These are phyloP conservation scores for Lenzites betulinus DNA, from an alignment of 768 basidiomycete species.

Conservation along the genomic window DNA sequence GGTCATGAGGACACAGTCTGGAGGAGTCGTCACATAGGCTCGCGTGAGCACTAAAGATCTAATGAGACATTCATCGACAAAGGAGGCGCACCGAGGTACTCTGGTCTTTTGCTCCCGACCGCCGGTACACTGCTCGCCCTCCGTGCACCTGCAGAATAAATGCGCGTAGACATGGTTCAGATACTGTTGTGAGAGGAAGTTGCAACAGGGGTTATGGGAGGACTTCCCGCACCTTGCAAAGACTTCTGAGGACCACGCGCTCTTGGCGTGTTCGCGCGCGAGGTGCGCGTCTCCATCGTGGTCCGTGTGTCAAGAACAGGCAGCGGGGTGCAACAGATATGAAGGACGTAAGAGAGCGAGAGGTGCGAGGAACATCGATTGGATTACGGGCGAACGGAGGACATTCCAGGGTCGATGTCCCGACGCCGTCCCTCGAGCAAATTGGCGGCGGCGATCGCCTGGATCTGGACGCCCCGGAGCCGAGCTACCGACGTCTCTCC, in stretches of 20 bases:
- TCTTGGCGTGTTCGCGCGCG: constrained; percentile 16
- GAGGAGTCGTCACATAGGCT: background rate
- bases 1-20: constrained; percentile 17
- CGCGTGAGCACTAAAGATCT: background rate
- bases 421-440: constrained; percentile 7
- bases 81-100: constrained; percentile 14
- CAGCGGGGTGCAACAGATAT: background rate
- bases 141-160: background rate
- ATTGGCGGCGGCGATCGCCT: constrained; percentile 11
- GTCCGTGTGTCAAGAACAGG: background rate
- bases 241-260: constrained; percentile 1
- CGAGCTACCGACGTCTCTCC: background rate
- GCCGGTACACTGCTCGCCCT: constrained; percentile 22
- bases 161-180: background rate
- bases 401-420: constrained; percentile 10
- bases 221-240: constrained; percentile 7
- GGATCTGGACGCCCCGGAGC: constrained; percentile 10
- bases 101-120: constrained; percentile 2
- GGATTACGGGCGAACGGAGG: background rate
- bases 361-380: constrained; percentile 8
- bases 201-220: background rate
- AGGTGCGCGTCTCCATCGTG: constrained; percentile 7
- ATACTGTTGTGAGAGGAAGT: background rate
- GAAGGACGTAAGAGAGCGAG: constrained; percentile 1
- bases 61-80: too few species aligned